A percentile compares a stretch with the other conserved stretches of the same genome.
Conservation (phyloP, 768 basidiomycete species). For the Auricularia sp. region DNA sequence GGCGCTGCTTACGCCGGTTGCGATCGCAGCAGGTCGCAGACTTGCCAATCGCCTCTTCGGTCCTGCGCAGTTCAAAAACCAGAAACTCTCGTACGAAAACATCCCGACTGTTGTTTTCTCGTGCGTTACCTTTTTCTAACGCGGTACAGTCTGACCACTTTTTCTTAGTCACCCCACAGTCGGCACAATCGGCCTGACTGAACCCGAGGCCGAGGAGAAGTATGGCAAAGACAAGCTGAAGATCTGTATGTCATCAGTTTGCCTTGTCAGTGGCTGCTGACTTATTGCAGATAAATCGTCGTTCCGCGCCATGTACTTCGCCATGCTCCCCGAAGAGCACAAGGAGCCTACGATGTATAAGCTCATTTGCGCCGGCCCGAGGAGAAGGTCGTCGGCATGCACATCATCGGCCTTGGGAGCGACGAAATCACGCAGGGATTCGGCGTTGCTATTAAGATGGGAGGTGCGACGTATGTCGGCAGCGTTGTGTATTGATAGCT, state of each 20-base stretch:
- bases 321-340: conserved; percentile 80
- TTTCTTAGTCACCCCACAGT: conserved; percentile 76
- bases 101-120: conserved; percentile 96
- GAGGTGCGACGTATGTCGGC: conserved; percentile 29
- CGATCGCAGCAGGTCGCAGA: conserved; percentile 89
- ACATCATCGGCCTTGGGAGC: conserved; percentile 83
- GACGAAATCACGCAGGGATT: conserved; percentile 97
- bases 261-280: conserved; percentile 1
- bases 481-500: not conserved
- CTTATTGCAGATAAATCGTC: conserved; percentile 55
- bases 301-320: conserved; percentile 83
- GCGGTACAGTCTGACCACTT: conserved; percentile 3
- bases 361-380: conserved; percentile 77
- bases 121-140: conserved; percentile 36
- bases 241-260: conserved; percentile 51
- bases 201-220: conserved; percentile 77
- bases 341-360: conserved; percentile 96
- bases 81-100: conserved; percentile 80
- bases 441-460: conserved; percentile 96
- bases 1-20: conserved; percentile 88
- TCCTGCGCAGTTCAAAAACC: conserved; percentile 69
- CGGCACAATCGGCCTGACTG: conserved; percentile 91
- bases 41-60: conserved; percentile 88
- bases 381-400: conserved; percentile 92
- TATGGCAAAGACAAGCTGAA: conserved; percentile 79